Evolutionary conservation across 805 yeast species (phyloP), one percentile per base, ranked within the genome.

Genomic region (Ogataea glucozyma): DNA sequence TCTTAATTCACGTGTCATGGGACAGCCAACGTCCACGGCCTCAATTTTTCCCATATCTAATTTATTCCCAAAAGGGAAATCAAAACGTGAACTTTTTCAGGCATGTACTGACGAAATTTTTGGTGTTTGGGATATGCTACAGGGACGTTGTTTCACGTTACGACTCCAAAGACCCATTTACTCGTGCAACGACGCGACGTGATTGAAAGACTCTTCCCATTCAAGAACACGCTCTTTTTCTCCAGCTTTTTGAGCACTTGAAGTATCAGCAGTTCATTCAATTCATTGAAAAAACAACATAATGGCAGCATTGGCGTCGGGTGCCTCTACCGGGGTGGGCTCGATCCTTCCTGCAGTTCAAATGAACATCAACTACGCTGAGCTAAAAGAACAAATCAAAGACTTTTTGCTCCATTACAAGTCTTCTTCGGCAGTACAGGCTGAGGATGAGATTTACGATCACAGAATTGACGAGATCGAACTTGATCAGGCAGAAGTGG

Each of bases 401-500:
- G 85, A 82, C 48, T 89, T 89, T 64, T 63, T 89, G 43, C 66
- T 72, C 21, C 84, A 85, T 55, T 89, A 70, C 72, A 85, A 80
- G 64, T 60, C 73, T 17, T 56, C 72, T 38, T 56, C 52, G 22
- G 36, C 51, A 6, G 38, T 48, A 2, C 54, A 48, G 4, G 30
- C 60, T 3, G 53, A 57, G 1, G 68, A 61, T 36, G 67, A 65
- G 37, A 46, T 65, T 34, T 66, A 59, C 43, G 73, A 70, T 43
- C 60, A 64, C 33, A 57, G 54, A 31, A 61, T 66, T 12, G 67
- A 61, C 35, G 64, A 57, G 3, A 30, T 54, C 4, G 55, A 48
- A 21, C 55, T 56, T 13, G 59, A 54, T 10, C 61, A 54, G 22
- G 55, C 54, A n/a, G 54, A 51, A 4, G 46, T 55, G 26, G 64